These are phyloP conservation scores for Neophaeococcomyces mojaviensis DNA, from an alignment of 2,329 filamentous ascomycete genomes.

Conservation along the genomic window DNA sequence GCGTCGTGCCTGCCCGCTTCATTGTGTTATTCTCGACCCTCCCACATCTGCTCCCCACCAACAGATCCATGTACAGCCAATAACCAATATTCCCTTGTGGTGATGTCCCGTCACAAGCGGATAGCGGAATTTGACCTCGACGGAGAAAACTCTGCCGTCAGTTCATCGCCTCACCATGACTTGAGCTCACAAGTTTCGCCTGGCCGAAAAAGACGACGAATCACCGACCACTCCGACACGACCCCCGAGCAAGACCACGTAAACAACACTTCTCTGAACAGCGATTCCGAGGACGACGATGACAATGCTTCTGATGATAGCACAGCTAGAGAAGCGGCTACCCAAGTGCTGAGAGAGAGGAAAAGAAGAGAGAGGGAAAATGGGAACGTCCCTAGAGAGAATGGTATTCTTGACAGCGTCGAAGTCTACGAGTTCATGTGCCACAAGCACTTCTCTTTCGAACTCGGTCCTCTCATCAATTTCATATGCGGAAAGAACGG, in stretches of 20 bases:
- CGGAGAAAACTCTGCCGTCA: slow-evolving; percentile 22
- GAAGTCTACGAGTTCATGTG: slow-evolving; percentile 96
- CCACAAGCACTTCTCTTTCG: slow-evolving; percentile 70
- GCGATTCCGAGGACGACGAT: slow-evolving; percentile 12
- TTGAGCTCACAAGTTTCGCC: slow-evolving; percentile 4
- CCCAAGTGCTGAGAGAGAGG: slow-evolving; percentile 52
- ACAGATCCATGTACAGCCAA: background rate
- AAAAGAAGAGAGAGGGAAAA: slow-evolving; percentile 43
- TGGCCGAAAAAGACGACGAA: slow-evolving; percentile 17
- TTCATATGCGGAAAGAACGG: slow-evolving; percentile 98
- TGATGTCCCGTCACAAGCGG: slow-evolving; percentile 14
- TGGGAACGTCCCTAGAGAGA: slow-evolving; percentile 68
- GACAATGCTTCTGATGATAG: slow-evolving; percentile 26
- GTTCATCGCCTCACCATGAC: background rate
- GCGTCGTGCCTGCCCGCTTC: background rate
- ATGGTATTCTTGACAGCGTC: slow-evolving; percentile 81
- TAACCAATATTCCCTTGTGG: slow-evolving; percentile 5
- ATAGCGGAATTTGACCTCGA: slow-evolving; percentile 23
- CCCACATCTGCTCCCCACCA: background rate
- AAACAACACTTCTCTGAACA: slow-evolving; percentile 15
- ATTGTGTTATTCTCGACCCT: background rate
- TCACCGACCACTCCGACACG: slow-evolving; percentile 17
- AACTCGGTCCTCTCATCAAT: slow-evolving; percentile 90
- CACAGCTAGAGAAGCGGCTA: slow-evolving; percentile 52
- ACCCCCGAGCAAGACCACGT: slow-evolving; percentile 10